Base-by-base conservation (phyloP, 148 eudicot genomes). In the Vaccinium darrowii region DNA sequence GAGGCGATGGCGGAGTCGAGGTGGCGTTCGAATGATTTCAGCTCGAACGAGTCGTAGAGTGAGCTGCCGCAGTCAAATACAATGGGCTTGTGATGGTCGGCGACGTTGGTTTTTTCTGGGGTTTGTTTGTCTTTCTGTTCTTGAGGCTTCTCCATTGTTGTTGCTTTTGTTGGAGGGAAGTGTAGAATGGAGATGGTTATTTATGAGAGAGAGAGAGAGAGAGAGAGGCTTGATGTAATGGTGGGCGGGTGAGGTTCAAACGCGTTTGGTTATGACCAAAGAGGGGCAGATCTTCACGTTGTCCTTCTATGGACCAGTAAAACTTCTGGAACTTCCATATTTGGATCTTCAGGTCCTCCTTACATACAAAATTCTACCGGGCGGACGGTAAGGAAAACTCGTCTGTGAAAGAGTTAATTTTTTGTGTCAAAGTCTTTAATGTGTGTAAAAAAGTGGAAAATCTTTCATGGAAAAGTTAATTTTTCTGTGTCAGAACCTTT, bases 61-160 rank as follows among this genome's bases (percentile, higher is more conserved):
- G 98, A 82, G 87, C 98, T 96, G 7, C 87, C 97, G 65, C 95
- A 93, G 84, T 96, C 99, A 95, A 95, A 94, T 69, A 94, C 58
- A 0, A 58, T 78, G 25, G 88, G 43, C 43, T 77, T 83, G 51
- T 76, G 71, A 27, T 63, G 8, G 71, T 21, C 13, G 13, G 6
- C 63, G n/a, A 18, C 69, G 69, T 62, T n/a, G 69, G 10, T 2
- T 65, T 65, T 65, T 3, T 65, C 5, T 43, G 5, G 8, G 39
- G 49, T 18, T 36, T 19, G 52, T 51, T 50, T 56, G 8, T 36
- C 56, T 56, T 57, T 53, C 15, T 7, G 36, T 18, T 83, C 21
- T 56, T 56, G 81, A 53, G 6, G 47, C 49, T 85, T 77, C 16
- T 73, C 30, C 56, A 43, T 50, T 73, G 43, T 85, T 39, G 30